A percentile compares a stretch with the other conserved stretches of the same genome.
phyloP scores from a whole-genome alignment of 345 rosid species.

The Euphorbia lathyris region DNA sequence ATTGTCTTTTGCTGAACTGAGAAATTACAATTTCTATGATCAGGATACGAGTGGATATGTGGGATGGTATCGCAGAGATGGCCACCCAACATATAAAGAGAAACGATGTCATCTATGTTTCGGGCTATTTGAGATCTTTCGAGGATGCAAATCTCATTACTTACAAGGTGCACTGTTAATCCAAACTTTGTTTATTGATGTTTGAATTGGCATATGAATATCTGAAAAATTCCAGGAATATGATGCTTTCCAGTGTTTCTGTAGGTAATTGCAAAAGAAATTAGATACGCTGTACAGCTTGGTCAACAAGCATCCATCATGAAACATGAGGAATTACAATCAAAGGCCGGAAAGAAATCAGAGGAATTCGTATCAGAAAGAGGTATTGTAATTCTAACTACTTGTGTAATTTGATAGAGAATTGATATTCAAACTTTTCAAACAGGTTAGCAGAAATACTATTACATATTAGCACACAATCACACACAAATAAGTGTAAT shows the following conservation, averaged over 20 bases:
- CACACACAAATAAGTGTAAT: too few relatives aligned
- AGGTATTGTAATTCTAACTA: slow-evolving; percentile 26
- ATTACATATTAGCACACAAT: too few relatives aligned
- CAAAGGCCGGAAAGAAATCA: not conserved
- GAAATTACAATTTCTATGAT: not conserved
- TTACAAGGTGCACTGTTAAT: slow-evolving; percentile 42
- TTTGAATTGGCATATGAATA: not conserved
- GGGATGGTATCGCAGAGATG: slow-evolving; percentile 42
- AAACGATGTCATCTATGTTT: slow-evolving; percentile 58
- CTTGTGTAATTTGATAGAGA: not conserved
- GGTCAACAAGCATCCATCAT: slow-evolving; percentile 17
- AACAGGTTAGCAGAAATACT: too few relatives aligned
- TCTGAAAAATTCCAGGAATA: not conserved
- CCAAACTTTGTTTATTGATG: not conserved
- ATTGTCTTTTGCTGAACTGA: not conserved
- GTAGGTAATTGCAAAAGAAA: slow-evolving; percentile 57
- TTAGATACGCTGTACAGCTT: slow-evolving; percentile 41
- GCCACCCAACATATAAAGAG: slow-evolving; percentile 51
- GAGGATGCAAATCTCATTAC: slow-evolving; percentile 23
- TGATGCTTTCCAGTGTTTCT: slow-evolving; percentile 9
- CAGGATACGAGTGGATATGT: slow-evolving; percentile 53
- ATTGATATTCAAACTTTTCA: too few relatives aligned
- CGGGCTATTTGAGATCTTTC: slow-evolving; percentile 44
- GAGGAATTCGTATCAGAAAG: slow-evolving; percentile 19
- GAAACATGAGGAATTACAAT: slow-evolving; percentile 17